Conservation (phyloP, 140 eudicot species). For the Oenanthe javanica region DNA sequence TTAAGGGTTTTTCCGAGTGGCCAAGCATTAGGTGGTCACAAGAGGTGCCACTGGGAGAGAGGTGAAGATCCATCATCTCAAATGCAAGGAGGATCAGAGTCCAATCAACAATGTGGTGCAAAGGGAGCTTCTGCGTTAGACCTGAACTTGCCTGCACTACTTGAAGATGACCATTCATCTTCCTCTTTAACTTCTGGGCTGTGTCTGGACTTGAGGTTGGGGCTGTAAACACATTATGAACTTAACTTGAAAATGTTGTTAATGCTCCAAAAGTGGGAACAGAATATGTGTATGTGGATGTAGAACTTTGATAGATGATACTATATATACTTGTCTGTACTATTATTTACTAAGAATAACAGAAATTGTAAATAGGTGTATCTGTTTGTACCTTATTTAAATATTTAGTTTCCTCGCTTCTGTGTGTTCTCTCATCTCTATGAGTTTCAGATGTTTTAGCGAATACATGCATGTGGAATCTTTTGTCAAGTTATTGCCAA, state of each 20-base stretch:
- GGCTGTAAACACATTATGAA: constrained; percentile 28
- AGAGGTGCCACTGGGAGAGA: constrained; percentile 80
- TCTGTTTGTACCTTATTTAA: background rate
- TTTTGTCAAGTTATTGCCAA: background rate
- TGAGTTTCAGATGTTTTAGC: background rate
- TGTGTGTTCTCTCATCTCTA: background rate
- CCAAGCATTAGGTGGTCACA: constrained; percentile 93
- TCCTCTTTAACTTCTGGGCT: constrained; percentile 23
- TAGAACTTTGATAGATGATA: background rate
- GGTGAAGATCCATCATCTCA: constrained; percentile 36
- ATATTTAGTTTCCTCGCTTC: background rate
- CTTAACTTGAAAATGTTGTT: background rate
- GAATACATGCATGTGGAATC: background rate
- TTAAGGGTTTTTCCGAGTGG: constrained; percentile 65
- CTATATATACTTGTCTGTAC: constrained; percentile 4
- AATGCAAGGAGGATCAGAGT: constrained; percentile 12
- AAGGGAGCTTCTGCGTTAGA: constrained; percentile 25
- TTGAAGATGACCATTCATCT: constrained; percentile 23
- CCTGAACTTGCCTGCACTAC: constrained; percentile 37
- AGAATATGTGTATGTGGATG: background rate
- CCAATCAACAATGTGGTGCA: background rate
- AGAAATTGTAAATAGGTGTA: background rate
- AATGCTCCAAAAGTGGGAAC: constrained; percentile 17
- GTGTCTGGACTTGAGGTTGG: constrained; percentile 58
- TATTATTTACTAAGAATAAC: background rate